Base-by-base conservation (phyloP, 2,329 filamentous ascomycete genomes). In the Westerdykella ornata region DNA sequence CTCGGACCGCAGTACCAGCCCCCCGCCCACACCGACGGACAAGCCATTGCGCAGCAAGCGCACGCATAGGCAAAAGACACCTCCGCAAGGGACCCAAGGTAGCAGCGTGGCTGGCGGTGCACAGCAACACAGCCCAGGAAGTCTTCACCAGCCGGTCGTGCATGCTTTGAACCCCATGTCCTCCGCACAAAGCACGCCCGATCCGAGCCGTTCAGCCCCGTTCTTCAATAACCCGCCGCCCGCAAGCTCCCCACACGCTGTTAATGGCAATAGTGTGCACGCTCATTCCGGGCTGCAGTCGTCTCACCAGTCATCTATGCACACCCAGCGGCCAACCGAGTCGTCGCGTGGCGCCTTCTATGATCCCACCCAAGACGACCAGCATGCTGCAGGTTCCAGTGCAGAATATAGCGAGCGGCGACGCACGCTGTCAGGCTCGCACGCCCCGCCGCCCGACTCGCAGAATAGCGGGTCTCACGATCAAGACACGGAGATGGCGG, bases 11-110 rank as follows among this genome's bases (percentile, higher is more conserved):
- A 87, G 82, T 60, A 84, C 82, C 5, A 87, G 82, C 57, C 84
- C 84, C n/a, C 84, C 84, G 17, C 84, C 84, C 33, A 88, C 85
- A 55, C 84, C 84, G 26, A 83, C 86, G 66, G 84, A 88, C 57
- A 88, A 88, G 66, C 84, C 84, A 20, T 70, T 88, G 49, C 78
- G 84, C 22, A 81, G 78, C 48, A 88, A 88, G 71, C 77, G 84
- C 40, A 81, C 81, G 45, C 81, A 86, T 56, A 71, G 82, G 39
- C 62, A 66, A 41, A 61, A 54, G 31, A 62, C 62, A 13, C 66
- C 66, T 7, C 56, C 63, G 13, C n/a, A 8, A 14, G 30, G 30
- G n/a, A 41, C 29, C 14, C 28, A 34, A 35, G n/a, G 3, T 14
- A 17, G 30, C 14, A 17, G 30, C n/a, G 30, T 14, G n/a, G 41